These are phyloP conservation scores for Cladophialophora yegresii DNA, from an alignment of 2,329 filamentous ascomycete genomes.

Conservation along the genomic window DNA sequence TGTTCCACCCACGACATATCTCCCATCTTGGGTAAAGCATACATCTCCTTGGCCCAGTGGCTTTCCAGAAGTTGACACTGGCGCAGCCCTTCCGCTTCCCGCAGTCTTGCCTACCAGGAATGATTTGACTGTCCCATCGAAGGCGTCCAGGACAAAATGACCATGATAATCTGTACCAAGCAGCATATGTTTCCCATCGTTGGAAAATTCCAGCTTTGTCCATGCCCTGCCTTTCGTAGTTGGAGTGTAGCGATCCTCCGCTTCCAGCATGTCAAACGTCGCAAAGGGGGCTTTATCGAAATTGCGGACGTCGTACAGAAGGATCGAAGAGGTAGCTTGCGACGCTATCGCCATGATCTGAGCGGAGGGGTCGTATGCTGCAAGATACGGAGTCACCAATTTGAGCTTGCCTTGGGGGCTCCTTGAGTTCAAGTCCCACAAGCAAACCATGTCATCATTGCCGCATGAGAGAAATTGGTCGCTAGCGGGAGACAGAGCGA, in stretches of 20 bases:
- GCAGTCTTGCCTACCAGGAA: constrained; percentile 61
- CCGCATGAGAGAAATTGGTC: constrained; percentile 93
- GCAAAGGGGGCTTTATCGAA: constrained; percentile 90
- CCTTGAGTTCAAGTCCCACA: constrained; percentile 85
- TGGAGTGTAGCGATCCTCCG: constrained; percentile 58
- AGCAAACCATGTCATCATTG: constrained; percentile 82
- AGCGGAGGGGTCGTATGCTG: constrained; percentile 89
- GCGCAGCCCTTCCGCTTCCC: constrained; percentile 52
- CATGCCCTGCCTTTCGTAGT: constrained; percentile 60
- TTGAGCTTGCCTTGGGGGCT: constrained; percentile 78
- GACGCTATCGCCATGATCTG: constrained; percentile 88
- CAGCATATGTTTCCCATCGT: constrained; percentile 86
- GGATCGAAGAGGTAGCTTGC: constrained; percentile 72
- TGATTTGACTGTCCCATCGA: constrained; percentile 76
- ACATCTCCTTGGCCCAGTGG: constrained; percentile 67
- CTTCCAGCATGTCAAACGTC: constrained; percentile 71
- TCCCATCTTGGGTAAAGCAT: constrained; percentile 85
- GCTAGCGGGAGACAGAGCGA: constrained; percentile 79
- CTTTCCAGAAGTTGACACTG: constrained; percentile 58
- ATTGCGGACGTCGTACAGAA: constrained; percentile 91
- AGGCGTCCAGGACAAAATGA: constrained; percentile 92
- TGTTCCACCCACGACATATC: constrained; percentile 82
- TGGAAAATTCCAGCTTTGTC: constrained; percentile 93
- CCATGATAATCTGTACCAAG: constrained; percentile 80
- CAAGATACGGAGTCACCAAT: constrained; percentile 76